Percentiles rank a stretch among this genome's conserved stretches.
These are phyloP conservation scores for Lecanicillium sp. DNA, from an alignment of 2,329 filamentous ascomycete genomes.

Conservation along the genomic window DNA sequence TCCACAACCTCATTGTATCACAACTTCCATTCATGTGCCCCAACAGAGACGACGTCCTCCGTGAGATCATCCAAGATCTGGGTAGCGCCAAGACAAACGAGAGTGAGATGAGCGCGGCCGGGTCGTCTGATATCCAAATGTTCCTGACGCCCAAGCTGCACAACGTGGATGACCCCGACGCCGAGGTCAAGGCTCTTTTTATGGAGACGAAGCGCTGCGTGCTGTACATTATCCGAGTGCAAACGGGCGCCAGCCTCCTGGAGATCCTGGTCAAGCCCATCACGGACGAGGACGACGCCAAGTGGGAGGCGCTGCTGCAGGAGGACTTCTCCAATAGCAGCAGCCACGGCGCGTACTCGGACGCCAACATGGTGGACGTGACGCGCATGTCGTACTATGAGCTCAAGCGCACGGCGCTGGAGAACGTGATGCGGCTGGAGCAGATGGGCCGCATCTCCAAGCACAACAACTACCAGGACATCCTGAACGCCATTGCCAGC, in stretches of 20 bases:
- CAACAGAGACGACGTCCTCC: conserved; percentile 75
- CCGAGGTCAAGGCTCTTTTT: conserved; percentile 84
- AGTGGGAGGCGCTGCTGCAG: conserved; percentile 73
- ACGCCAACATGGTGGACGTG: conserved; percentile 81
- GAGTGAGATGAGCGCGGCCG: conserved; percentile 81
- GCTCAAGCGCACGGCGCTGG: conserved; percentile 84
- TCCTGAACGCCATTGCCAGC: conserved; percentile 93
- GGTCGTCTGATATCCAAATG: conserved; percentile 83
- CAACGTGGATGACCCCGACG: conserved; percentile 86
- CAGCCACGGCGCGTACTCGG: conserved; percentile 81
- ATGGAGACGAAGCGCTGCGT: conserved; percentile 98
- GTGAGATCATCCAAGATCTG: conserved; percentile 87
- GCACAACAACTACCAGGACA: conserved; percentile 90
- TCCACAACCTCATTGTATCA: conserved; percentile 79
- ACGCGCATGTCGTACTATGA: conserved; percentile 85
- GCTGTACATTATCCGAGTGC: conserved; percentile 94
- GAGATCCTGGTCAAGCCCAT: conserved; percentile 93
- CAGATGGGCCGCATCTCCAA: conserved; percentile 80
- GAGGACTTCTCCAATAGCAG: conserved; percentile 70
- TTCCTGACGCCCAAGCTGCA: conserved; percentile 86
- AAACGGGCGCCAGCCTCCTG: conserved; percentile 85
- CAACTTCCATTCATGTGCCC: conserved; percentile 76
- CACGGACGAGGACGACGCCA: conserved; percentile 76
- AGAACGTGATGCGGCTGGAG: conserved; percentile 89
- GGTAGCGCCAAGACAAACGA: conserved; percentile 96